Evolutionary conservation across 108 stramenopile species (phyloP).

Genomic region (Cylindrotheca closterium): DNA sequence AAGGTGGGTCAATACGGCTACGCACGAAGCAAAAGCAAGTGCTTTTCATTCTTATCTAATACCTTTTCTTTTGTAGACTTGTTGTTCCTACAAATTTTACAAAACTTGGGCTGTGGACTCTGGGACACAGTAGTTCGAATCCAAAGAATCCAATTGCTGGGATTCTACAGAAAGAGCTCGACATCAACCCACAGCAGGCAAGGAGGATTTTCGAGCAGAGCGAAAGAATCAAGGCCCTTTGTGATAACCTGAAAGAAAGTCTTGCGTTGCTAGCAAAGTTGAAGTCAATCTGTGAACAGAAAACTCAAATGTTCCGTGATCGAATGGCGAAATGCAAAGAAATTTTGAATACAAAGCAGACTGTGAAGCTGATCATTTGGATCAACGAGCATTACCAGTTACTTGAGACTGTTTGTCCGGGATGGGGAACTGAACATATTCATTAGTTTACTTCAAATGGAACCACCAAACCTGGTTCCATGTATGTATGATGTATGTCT

Average conservation of each 20-base stretch:
- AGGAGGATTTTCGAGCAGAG: constrained; percentile 73
- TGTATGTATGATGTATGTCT: not conserved
- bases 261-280: constrained; percentile 51
- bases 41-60: not conserved
- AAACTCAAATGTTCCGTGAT: constrained; percentile 75
- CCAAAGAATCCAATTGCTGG: constrained; percentile 77
- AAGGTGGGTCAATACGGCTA: constrained; percentile 36
- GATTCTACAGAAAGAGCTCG: constrained; percentile 72
- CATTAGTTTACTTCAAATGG: no score
- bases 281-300: constrained; percentile 57
- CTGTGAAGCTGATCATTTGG: constrained; percentile 78
- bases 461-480: not conserved
- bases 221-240: constrained; percentile 60
- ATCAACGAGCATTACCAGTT: constrained; percentile 53
- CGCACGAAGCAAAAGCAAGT: not conserved
- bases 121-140: constrained; percentile 71
- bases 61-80: constrained; percentile 26
- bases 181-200: constrained; percentile 62
- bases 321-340: constrained; percentile 74
- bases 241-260: constrained; percentile 54
- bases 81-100: constrained; percentile 84
- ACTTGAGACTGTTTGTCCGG: constrained; percentile 60
- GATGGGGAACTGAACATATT: constrained; percentile 69
- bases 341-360: constrained; percentile 72
- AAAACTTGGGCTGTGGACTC: constrained; percentile 87